Base-by-base conservation (phyloP, 169 alveolate genomes). In the Eimeria nieschulzi region DNA sequence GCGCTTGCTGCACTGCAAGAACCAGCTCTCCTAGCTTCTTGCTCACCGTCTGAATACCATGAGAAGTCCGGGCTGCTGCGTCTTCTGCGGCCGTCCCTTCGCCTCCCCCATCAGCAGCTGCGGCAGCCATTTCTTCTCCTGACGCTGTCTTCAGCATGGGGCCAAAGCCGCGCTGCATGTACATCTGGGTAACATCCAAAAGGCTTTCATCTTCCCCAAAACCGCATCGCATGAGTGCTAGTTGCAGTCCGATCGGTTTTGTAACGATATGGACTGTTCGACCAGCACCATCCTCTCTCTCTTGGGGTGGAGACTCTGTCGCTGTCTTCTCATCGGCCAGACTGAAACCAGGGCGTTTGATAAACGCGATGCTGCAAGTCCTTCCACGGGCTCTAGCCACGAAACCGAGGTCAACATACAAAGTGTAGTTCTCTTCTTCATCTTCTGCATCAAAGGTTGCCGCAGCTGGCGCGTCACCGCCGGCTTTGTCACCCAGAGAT, bases 1-100 rank as follows among this genome's bases (percentile, higher is more conserved):
- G 97, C 87, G 99, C 98, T 94, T 98, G 97, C 84, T 97, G 97
- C 87, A 98, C 94, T 59, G 98, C 97, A 39, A 98, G 95, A 83
- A 96, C 96, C 17, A 98, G 94, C 92, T 98, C 99, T 46, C 95
- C 93, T 9, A 97, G 91, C 84, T 96, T 96, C 73, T 96, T 96
- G 71, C 95, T 95, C 33, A 97, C 95, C 10, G 95, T 90, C 53
- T 95, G 95, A 17, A 92, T 85, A 3, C 94, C 95, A 15, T 56
- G 79, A 21, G 92, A 85, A 39, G 84, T 59, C 19, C 76, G 56
- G 0, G 78, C 76, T 10, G 91, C 80, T 13, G 71, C 53, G 17
- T 51, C 83, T 8, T 73, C 92, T 13, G 82, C 63, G 80, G 17
- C 33, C 17, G 82, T 83, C 78, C 76, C 90, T 9, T 21, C 86